phyloP scores from a whole-genome alignment of 2,329 filamentous ascomycete species.

The Metarhizium anisopliae region DNA sequence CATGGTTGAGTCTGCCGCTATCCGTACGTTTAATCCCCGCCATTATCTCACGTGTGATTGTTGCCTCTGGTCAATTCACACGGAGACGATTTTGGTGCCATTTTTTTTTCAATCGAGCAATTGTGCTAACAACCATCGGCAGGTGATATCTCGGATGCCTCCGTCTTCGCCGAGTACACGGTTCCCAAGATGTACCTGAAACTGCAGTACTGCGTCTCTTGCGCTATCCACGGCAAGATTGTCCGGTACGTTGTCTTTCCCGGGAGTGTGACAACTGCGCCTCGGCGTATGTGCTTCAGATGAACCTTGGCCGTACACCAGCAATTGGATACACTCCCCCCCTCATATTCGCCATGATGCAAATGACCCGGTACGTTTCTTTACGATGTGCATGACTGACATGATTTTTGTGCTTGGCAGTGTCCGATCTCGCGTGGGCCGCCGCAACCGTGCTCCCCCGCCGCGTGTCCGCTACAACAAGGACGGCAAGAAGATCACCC shows the following conservation, averaged over 20 bases:
- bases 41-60: not conserved
- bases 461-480: conserved; percentile 99
- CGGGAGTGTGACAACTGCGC: conserved; percentile 50
- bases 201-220: conserved; percentile 99
- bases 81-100: not conserved
- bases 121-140: conserved; percentile 10
- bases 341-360: conserved; percentile 5
- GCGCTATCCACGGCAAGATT: conserved; percentile 99
- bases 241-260: conserved; percentile 80
- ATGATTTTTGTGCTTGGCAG: conserved; percentile 36
- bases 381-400: conserved; percentile 29
- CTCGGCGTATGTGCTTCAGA: conserved; percentile 42
- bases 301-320: conserved; percentile 49
- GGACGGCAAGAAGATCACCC: conserved; percentile 99
- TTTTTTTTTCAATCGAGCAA: not conserved
- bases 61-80: not conserved
- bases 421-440: conserved; percentile 93
- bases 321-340: conserved; percentile 23
- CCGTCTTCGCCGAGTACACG: conserved; percentile 98
- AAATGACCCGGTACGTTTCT: conserved; percentile 17
- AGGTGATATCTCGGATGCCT: conserved; percentile 99
- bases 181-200: conserved; percentile 99
- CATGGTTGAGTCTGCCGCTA: conserved; percentile 99
- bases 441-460: conserved; percentile 97
- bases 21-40: conserved; percentile 62